Percentiles rank a stretch among this genome's conserved stretches.
These are phyloP conservation scores for Naganishia antarctica DNA, from an alignment of 768 basidiomycete genomes.

Conservation along the genomic window DNA sequence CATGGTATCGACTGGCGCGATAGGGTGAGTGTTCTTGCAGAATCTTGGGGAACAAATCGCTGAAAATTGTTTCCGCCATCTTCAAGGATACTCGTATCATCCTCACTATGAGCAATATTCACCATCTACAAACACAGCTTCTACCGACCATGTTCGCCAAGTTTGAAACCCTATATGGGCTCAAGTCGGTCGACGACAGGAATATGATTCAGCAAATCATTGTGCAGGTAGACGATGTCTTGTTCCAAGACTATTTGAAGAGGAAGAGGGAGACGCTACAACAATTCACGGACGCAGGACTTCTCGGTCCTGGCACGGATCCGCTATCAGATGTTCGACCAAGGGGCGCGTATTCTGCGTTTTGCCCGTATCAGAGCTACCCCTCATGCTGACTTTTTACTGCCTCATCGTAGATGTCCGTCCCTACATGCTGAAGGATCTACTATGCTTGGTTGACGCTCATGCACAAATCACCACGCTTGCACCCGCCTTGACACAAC, in stretches of 20 bases:
- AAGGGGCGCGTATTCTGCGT: neutral
- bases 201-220: constrained; percentile 73
- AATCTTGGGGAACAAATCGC: neutral
- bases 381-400: too few species aligned
- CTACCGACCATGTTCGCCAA: constrained; percentile 76
- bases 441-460: constrained; percentile 81
- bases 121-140: constrained; percentile 62
- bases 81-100: constrained; percentile 76
- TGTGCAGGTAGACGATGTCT: constrained; percentile 74
- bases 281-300: constrained; percentile 67
- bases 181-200: constrained; percentile 67
- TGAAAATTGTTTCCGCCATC: neutral
- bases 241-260: constrained; percentile 83
- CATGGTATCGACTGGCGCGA: neutral
- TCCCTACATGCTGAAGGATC: constrained; percentile 82
- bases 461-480: constrained; percentile 84
- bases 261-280: constrained; percentile 69
- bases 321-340: constrained; percentile 45
- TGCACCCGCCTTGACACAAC: constrained; percentile 71
- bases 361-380: neutral
- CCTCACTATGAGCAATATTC: constrained; percentile 83
- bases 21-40: neutral
- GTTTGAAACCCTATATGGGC: constrained; percentile 69
- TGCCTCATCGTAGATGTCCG: constrained; percentile 94
- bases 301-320: constrained; percentile 53